Evolutionary conservation across 2,329 filamentous ascomycete genomes (phyloP).

Genomic region (Colletotrichum sidae): DNA sequence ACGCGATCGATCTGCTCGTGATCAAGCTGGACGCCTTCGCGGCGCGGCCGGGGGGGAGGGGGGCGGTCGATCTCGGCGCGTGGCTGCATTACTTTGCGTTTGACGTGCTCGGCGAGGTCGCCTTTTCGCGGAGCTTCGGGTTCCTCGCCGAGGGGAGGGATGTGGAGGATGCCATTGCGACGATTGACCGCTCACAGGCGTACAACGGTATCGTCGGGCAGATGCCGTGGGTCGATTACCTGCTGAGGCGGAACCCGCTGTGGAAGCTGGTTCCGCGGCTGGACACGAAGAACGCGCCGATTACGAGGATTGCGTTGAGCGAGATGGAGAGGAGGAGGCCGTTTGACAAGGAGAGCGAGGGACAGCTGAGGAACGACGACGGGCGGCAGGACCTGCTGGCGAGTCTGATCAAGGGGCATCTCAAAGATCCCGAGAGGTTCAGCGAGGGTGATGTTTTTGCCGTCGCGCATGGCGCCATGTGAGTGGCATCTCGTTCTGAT

Average conservation of each 20-base stretch:
- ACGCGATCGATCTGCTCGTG: constrained; percentile 60
- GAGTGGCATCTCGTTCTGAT: constrained; percentile 41
- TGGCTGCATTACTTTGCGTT: constrained; percentile 52
- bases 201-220: constrained; percentile 66
- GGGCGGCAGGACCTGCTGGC: constrained; percentile 63
- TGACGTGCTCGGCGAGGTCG: constrained; percentile 64
- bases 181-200: constrained; percentile 63
- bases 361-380: constrained; percentile 52
- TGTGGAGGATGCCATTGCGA: constrained; percentile 52
- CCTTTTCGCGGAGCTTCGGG: constrained; percentile 63
- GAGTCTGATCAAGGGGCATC: constrained; percentile 63
- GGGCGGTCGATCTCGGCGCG: constrained; percentile 56
- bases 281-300: constrained; percentile 57
- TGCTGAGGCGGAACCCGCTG: constrained; percentile 63
- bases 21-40: constrained; percentile 55
- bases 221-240: constrained; percentile 60
- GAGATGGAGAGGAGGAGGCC: constrained; percentile 60
- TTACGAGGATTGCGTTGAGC: constrained; percentile 64
- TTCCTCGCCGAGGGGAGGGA: constrained; percentile 63
- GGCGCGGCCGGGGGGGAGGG: background rate
- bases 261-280: constrained; percentile 52
- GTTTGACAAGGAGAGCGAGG: constrained; percentile 58
- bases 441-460: constrained; percentile 66
- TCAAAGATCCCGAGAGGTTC: constrained; percentile 61
- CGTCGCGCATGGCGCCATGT: constrained; percentile 68